Conservation (phyloP, 371 early-diverging fungal species). For the Paramicrosporidium saccamoebae region DNA sequence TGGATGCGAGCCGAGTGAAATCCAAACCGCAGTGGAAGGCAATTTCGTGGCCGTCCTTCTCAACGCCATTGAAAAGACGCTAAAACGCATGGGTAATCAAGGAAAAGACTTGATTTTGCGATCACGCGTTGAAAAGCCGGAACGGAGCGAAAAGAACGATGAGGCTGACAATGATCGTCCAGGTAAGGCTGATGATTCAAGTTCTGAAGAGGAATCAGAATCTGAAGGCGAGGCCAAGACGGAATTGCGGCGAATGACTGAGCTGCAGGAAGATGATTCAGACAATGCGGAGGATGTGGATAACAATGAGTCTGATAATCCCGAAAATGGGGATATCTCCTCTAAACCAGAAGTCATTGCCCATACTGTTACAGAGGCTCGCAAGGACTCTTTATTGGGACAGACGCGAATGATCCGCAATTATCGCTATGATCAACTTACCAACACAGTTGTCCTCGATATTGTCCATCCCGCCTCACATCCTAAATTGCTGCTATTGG, state of each 20-base stretch:
- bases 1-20: too few species aligned
- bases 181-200: slow-evolving; percentile 1
- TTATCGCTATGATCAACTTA: slow-evolving; percentile 1
- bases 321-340: slow-evolving; percentile 1
- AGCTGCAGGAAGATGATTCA: not conserved
- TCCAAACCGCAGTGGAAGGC: too few species aligned
- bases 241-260: slow-evolving; percentile 1
- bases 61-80: too few species aligned
- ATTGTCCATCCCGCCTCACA: too few species aligned
- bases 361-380: not conserved
- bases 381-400: not conserved
- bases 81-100: too few species aligned
- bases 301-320: not conserved
- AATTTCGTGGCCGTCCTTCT: too few species aligned
- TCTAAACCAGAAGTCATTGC: slow-evolving; percentile 1
- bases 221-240: too few species aligned
- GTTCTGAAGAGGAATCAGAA: slow-evolving; percentile 9
- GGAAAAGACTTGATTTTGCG: too few species aligned
- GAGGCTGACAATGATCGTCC: slow-evolving; percentile 7
- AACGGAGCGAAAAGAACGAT: slow-evolving; percentile 11
- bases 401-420: too few species aligned
- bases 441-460: too few species aligned
- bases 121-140: too few species aligned
- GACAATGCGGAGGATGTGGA: too few species aligned
- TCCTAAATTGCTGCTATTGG: slow-evolving; percentile 67